A percentile compares a stretch with the other conserved stretches of the same genome.
phyloP scores from a whole-genome alignment of 2,329 filamentous ascomycete genomes.

The Aspergillus tubingensis region DNA sequence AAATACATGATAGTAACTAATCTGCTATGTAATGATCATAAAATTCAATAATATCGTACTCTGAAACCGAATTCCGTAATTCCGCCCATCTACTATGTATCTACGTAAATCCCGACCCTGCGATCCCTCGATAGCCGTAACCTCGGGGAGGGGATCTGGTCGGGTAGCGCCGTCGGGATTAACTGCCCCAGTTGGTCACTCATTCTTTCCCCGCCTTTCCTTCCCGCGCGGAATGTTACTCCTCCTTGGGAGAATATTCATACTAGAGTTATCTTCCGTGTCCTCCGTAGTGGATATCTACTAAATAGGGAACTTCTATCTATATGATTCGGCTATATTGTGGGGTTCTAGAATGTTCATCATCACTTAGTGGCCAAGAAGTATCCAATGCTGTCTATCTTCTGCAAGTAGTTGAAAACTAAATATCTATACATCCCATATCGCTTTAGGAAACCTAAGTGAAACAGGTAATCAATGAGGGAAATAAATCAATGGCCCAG shows the following conservation, averaged over 20 bases:
- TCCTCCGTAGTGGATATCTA: too few species aligned
- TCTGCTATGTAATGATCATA: too few species aligned
- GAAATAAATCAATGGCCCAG: not conserved
- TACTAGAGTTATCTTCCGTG: too few species aligned
- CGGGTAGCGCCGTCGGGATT: conserved; percentile 29
- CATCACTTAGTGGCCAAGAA: not conserved
- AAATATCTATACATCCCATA: not conserved
- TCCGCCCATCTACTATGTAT: conserved; percentile 6
- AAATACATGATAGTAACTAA: too few species aligned
- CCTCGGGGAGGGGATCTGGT: conserved; percentile 24
- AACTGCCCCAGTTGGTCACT: conserved; percentile 11
- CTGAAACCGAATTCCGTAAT: not conserved
- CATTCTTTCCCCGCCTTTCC: conserved; percentile 2
- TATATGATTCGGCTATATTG: not conserved
- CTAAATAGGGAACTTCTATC: too few species aligned
- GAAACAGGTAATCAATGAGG: not conserved
- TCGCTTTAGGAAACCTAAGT: not conserved
- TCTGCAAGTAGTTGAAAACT: not conserved
- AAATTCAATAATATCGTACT: too few species aligned
- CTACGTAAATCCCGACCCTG: not conserved
- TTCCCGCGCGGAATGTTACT: not conserved
- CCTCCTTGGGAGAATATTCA: not conserved
- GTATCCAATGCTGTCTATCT: not conserved
- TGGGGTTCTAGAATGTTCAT: not conserved
- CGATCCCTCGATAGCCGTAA: conserved; percentile 21